Conservation (phyloP, 148 eudicot genomes). For the Rhododendron vialii region DNA sequence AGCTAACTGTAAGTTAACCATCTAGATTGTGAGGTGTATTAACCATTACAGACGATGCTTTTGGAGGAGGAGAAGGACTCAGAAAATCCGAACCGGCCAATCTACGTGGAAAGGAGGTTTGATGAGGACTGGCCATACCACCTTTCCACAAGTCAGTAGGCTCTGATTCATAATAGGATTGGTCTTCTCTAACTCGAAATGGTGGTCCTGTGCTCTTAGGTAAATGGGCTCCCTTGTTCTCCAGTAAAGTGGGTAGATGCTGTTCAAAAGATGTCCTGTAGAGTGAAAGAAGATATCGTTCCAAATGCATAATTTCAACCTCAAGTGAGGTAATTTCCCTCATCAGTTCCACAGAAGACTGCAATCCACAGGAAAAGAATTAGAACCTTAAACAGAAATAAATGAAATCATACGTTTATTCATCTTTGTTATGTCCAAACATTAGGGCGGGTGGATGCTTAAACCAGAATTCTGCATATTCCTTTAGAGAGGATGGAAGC, state of each 20-base stretch:
- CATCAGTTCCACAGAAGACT: conserved; percentile 40
- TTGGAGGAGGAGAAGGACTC: conserved; percentile 12
- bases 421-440: neutral
- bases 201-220: neutral
- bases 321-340: conserved; percentile 38
- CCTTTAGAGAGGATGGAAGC: neutral
- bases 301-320: conserved; percentile 36
- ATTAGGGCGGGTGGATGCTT: neutral
- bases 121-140: neutral
- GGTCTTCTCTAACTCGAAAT: conserved; percentile 9
- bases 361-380: conserved; percentile 7
- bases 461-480: neutral
- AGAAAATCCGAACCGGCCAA: conserved; percentile 11
- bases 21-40: conserved; percentile 2
- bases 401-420: too few relatives aligned
- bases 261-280: conserved; percentile 33
- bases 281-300: conserved; percentile 40
- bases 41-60: conserved; percentile 18
- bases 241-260: conserved; percentile 10
- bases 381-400: neutral
- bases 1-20: neutral
- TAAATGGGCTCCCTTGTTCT: neutral
- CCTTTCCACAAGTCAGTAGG: conserved; percentile 2
- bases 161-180: neutral
- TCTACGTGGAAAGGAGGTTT: conserved; percentile 7